These are phyloP conservation scores for Salix viminalis DNA, from an alignment of 345 rosid species.

Conservation along the genomic window DNA sequence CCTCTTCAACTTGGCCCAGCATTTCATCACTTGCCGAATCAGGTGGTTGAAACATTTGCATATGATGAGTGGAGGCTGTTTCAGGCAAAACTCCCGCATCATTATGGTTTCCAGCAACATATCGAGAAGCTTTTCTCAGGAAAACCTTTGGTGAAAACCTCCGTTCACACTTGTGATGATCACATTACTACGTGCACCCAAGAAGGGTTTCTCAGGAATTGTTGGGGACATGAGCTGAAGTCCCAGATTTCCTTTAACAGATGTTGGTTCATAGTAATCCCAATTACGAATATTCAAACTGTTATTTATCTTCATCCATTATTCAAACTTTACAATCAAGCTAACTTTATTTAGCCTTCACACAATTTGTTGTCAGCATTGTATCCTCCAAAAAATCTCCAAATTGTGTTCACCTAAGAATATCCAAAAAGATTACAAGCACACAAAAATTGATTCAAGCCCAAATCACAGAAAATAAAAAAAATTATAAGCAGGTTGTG, in stretches of 20 bases:
- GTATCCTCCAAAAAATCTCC: not conserved
- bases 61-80: constrained; percentile 48
- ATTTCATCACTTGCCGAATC: constrained; percentile 44
- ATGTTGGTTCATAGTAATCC: not conserved
- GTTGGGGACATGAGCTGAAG: not conserved
- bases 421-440: not conserved
- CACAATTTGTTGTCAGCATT: not conserved
- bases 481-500: not conserved
- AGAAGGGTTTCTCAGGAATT: not conserved
- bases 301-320: not conserved
- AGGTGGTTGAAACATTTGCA: constrained; percentile 63
- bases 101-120: constrained; percentile 41
- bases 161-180: not conserved
- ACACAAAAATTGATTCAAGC: not conserved
- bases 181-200: not conserved
- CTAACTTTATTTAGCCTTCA: not conserved
- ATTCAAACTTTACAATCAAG: not conserved
- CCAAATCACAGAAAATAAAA: not conserved
- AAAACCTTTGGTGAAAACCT: not conserved
- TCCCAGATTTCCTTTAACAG: not conserved
- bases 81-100: constrained; percentile 49
- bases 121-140: constrained; percentile 54
- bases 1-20: constrained; percentile 45
- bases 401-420: not conserved
- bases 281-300: not conserved